Evolutionary conservation across 495 filamentous ascomycete species (phyloP).

Genomic region (Xylaria grammica): DNA sequence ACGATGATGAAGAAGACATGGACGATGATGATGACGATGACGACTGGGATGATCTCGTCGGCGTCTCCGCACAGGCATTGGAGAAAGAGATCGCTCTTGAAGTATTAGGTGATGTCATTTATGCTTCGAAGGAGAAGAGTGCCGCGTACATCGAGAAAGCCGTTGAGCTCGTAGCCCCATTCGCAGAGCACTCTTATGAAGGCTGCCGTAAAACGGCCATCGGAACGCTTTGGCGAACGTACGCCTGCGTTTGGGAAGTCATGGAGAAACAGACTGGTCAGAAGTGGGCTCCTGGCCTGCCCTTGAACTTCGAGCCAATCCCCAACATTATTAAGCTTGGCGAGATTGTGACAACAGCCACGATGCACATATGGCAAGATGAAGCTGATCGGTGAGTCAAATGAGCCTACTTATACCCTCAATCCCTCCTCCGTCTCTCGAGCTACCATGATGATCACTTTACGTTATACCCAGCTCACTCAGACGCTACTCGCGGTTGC

Average conservation of each 20-base stretch:
- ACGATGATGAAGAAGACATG: constrained; percentile 63
- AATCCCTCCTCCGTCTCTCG: constrained; percentile 10
- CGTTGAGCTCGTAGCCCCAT: constrained; percentile 76
- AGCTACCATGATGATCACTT: constrained; percentile 77
- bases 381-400: constrained; percentile 85
- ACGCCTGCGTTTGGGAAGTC: constrained; percentile 86
- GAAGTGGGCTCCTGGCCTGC: constrained; percentile 90
- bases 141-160: constrained; percentile 81
- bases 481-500: constrained; percentile 86
- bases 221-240: constrained; percentile 88
- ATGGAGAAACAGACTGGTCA: constrained; percentile 76
- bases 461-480: constrained; percentile 99
- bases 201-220: constrained; percentile 91
- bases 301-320: constrained; percentile 76
- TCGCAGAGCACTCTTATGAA: constrained; percentile 88
- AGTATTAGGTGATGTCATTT: constrained; percentile 90
- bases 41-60: constrained; percentile 78
- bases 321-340: constrained; percentile 83
- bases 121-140: constrained; percentile 68
- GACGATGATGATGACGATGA: constrained; percentile 75
- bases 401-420: constrained; percentile 22
- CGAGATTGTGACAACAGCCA: constrained; percentile 82
- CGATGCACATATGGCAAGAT: constrained; percentile 81
- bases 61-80: constrained; percentile 83
- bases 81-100: constrained; percentile 98